phyloP scores from a whole-genome alignment of 2,329 filamentous ascomycete genomes.

The Venturia nashicola region DNA sequence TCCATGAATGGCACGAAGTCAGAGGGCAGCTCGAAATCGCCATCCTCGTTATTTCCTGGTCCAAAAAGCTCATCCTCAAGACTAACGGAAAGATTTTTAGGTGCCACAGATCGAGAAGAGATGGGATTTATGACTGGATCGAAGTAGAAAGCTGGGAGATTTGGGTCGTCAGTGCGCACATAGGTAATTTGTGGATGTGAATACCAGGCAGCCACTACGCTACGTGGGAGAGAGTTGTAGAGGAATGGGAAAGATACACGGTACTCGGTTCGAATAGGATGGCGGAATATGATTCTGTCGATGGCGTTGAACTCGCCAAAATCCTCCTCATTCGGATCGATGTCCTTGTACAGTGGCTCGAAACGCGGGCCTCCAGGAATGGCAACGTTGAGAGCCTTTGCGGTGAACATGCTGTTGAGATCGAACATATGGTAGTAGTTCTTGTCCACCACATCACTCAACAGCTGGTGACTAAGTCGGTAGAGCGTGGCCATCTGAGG shows the following conservation, averaged over 20 bases:
- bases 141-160: conserved; percentile 92
- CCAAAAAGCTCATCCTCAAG: conserved; percentile 95
- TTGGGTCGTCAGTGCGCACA: conserved; percentile 73
- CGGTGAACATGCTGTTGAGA: conserved; percentile 84
- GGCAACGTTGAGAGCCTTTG: conserved; percentile 92
- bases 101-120: conserved; percentile 83
- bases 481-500: conserved; percentile 95
- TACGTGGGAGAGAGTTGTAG: conserved; percentile 92
- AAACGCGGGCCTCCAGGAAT: conserved; percentile 96
- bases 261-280: conserved; percentile 89
- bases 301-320: conserved; percentile 99
- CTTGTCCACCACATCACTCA: conserved; percentile 86
- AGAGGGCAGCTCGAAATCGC: conserved; percentile 70
- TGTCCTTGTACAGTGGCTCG: conserved; percentile 94
- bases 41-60: conserved; percentile 65
- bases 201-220: conserved; percentile 87
- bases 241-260: conserved; percentile 88
- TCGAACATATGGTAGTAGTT: conserved; percentile 99
- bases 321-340: conserved; percentile 96
- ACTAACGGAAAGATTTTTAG: conserved; percentile 83
- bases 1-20: conserved; percentile 78
- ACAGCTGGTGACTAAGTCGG: conserved; percentile 76
- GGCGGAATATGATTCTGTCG: conserved; percentile 95
- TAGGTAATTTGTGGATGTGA: conserved; percentile 90
- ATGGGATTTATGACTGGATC: conserved; percentile 97